Evolutionary conservation across 495 filamentous ascomycete genomes (phyloP).

Genomic region (Sabuloglossum arenarium): DNA sequence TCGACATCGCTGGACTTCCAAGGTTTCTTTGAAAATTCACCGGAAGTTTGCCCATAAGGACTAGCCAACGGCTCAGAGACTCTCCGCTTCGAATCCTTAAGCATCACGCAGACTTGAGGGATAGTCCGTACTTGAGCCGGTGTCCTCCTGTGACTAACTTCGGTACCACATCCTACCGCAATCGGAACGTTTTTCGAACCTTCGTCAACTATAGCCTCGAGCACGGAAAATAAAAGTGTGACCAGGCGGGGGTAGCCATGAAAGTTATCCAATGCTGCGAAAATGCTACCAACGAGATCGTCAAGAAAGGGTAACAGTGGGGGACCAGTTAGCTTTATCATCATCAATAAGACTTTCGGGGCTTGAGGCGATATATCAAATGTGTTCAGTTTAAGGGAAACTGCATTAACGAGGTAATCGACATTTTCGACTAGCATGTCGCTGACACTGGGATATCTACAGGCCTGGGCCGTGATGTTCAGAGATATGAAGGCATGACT

Average conservation of each 20-base stretch:
- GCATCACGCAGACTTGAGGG: slow-evolving; percentile 16
- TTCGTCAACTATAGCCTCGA: slow-evolving; percentile 65
- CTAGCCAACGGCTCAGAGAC: not conserved
- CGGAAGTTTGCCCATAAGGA: not conserved
- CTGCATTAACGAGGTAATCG: slow-evolving; percentile 89
- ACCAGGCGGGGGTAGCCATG: slow-evolving; percentile 84
- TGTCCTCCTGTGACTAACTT: slow-evolving; percentile 14
- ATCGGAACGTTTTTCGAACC: slow-evolving; percentile 44
- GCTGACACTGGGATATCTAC: slow-evolving; percentile 52
- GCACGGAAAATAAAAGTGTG: slow-evolving; percentile 62
- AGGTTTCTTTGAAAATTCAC: not conserved
- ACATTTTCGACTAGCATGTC: slow-evolving; percentile 78
- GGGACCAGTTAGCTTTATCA: slow-evolving; percentile 72
- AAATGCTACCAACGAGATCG: slow-evolving; percentile 73
- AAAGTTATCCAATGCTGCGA: slow-evolving; percentile 75
- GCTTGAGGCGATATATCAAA: slow-evolving; percentile 83
- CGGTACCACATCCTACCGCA: slow-evolving; percentile 20
- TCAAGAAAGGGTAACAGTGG: slow-evolving; percentile 72
- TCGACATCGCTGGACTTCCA: not conserved
- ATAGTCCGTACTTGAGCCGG: slow-evolving; percentile 20
- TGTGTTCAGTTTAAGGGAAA: slow-evolving; percentile 71
- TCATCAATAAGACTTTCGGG: slow-evolving; percentile 82
- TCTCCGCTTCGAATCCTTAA: slow-evolving; percentile 10
- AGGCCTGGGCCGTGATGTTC: slow-evolving; percentile 53
- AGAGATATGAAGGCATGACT: slow-evolving; percentile 69